These are phyloP conservation scores for Nannochloris sp. DNA, from an alignment of 139 green algal species.

Conservation along the genomic window DNA sequence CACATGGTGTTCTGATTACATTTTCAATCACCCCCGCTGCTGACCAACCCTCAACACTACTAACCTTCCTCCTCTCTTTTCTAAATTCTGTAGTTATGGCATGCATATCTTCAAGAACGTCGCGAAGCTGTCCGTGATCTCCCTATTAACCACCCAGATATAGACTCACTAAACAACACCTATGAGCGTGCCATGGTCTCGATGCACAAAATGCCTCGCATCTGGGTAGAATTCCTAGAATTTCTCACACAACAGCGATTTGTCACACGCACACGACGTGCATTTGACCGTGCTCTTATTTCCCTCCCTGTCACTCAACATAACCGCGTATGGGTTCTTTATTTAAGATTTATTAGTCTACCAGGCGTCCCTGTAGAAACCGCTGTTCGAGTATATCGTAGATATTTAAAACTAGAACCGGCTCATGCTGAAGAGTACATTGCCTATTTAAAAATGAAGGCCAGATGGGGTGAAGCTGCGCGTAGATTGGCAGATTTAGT, in stretches of 20 bases:
- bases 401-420: conserved; percentile 96
- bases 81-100: conserved; percentile 66
- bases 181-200: conserved; percentile 92
- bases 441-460: conserved; percentile 73
- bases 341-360: conserved; percentile 53
- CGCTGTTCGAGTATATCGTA: conserved; percentile 85
- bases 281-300: conserved; percentile 86
- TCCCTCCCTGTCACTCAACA: conserved; percentile 97
- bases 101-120: conserved; percentile 82
- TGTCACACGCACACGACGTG: conserved; percentile 69
- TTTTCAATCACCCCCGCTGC: too few relatives aligned
- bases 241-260: conserved; percentile 62
- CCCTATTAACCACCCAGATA: conserved; percentile 33
- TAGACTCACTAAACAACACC: conserved; percentile 75
- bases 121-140: conserved; percentile 55
- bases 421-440: conserved; percentile 94
- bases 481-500: conserved; percentile 64
- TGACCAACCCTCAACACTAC: too few relatives aligned
- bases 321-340: conserved; percentile 88
- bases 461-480: conserved; percentile 74
- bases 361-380: conserved; percentile 84
- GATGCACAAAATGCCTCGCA: conserved; percentile 96
- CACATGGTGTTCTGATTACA: too few relatives aligned
- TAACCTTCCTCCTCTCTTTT: not conserved
- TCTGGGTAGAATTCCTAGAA: conserved; percentile 91